phyloP scores from a whole-genome alignment of 495 filamentous ascomycete species.

The Pyrenula massariospora region DNA sequence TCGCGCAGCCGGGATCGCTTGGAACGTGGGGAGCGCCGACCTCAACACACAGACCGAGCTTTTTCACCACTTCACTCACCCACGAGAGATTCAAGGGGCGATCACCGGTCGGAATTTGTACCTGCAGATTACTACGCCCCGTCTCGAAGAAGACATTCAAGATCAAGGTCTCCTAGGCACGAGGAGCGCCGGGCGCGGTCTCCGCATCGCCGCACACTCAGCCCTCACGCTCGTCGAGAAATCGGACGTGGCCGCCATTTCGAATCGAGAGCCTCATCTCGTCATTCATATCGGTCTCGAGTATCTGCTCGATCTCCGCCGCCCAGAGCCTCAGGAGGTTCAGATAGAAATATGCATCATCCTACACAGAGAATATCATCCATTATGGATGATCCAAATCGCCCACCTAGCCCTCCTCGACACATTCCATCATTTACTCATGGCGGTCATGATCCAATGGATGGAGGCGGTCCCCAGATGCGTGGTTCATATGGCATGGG shows the following conservation, averaged over 20 bases:
- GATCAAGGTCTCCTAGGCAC: conserved; percentile 18
- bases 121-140: conserved; percentile 13
- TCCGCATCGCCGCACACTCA: conserved; percentile 9
- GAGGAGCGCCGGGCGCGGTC: neutral
- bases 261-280: conserved; percentile 3
- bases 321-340: conserved; percentile 14
- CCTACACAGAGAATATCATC: conserved; percentile 18
- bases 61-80: conserved; percentile 23
- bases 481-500: conserved; percentile 21
- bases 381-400: conserved; percentile 11
- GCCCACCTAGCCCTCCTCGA: conserved; percentile 28
- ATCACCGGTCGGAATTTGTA: conserved; percentile 16
- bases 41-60: conserved; percentile 13
- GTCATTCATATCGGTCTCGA: conserved; percentile 21
- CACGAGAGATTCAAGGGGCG: conserved; percentile 16
- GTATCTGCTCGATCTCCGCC: conserved; percentile 12
- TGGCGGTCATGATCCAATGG: conserved; percentile 13
- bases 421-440: conserved; percentile 23
- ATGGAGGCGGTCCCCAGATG: conserved; percentile 10
- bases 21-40: neutral
- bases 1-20: neutral
- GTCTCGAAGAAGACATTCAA: conserved; percentile 19
- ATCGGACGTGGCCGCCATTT: neutral
- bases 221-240: neutral
- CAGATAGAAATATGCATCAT: conserved; percentile 17